Evolutionary conservation across 129 eudicot genomes (phyloP), one percentile per base, ranked within the genome.

Genomic region (Helianthus tuberosus): DNA sequence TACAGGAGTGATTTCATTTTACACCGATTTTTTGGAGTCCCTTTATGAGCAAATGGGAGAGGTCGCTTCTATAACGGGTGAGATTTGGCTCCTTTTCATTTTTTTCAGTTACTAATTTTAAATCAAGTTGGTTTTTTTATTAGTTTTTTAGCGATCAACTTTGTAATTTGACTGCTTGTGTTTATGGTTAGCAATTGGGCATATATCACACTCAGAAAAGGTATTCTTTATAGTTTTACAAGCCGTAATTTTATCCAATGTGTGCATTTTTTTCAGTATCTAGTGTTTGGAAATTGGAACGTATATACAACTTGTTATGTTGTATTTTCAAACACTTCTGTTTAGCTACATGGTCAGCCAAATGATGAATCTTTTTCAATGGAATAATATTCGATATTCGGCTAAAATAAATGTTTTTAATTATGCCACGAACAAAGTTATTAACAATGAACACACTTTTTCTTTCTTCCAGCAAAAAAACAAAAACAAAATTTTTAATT

Each of bases 51-150:
- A 77, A 59, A 75, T 95, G 81, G 95, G 88, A 79, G 97, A 95
- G 75, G 69, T 78, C 78, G 99, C 96, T 41, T 91, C 97, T 36
- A 71, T 95, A 62, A 89, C 97, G 71, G 99, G 99, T 89, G 79
- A 83, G 79, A 59, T 25, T 23, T 60, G 50, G 32, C 58, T 52
- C 47, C 14, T 65, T 47, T 79, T 32, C 72, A n/a, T 55, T 32
- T 32, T 14, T 46, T 39, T 76, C 71, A 15, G 11, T 29, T 72
- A 20, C 23, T 20, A 20, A 20, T 20, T 14, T 5, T 38, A 4
- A 8, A 59, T 59, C 9, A 59, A 59, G 16, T 27, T 5, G 65
- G 8, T 32, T 11, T 59, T 20, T 10, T 5, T 0, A 25, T 8
- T 20, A 20, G 15, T 13, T 8, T 8, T 20, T 66, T 32, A 55